Base-by-base conservation (phyloP, 2,329 filamentous ascomycete species). In the Epichloe elymi region DNA sequence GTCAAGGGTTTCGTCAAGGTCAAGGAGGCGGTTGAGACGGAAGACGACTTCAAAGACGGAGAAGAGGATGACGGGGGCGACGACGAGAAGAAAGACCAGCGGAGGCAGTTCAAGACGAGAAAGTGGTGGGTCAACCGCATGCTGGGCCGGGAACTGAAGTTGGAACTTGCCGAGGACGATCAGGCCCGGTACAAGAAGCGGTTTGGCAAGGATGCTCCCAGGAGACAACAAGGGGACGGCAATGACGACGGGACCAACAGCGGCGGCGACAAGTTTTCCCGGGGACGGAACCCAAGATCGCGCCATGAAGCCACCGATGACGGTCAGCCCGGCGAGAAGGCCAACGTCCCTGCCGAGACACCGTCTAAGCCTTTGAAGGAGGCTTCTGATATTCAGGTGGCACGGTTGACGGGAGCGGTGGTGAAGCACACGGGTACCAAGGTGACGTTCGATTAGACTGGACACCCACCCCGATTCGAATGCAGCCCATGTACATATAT, bases 81-180 rank as follows among this genome's bases (percentile, higher is more conserved):
- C 5, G 70, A 70, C 5, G 64, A 67, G 23, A 61, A 65, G n/a
- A 59, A 63, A n/a, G 62, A 63, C 11, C 64, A 66, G 54, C 63
- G 72, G 57, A 74, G 70, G 63, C 75, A 75, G 64, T 76, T 72
- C 59, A 81, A 80, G 67, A 80, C 68, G 60, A 72, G 76, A 57
- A 85, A 84, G 66, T 87, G 89, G 76, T 94, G 88, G 78, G 83
- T 96, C 57, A 95, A 95, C 69, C 79, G 82, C 60, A 76, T 96
- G 51, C 74, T 85, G 48, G 89, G 90, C 30, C 80, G 93, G 33
- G 77, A 82, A 56, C 74, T 98, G 58, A 87, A 91, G 64, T 82
- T 93, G 65, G 91, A 98, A 66, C 89, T 91, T 61, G 93, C 93
- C 19, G 93, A 98, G 70, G 93, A 97, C 66, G 82, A 90, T 53